Conservation (phyloP, 1,284 basidiomycete species). For the Irpex sp. region DNA sequence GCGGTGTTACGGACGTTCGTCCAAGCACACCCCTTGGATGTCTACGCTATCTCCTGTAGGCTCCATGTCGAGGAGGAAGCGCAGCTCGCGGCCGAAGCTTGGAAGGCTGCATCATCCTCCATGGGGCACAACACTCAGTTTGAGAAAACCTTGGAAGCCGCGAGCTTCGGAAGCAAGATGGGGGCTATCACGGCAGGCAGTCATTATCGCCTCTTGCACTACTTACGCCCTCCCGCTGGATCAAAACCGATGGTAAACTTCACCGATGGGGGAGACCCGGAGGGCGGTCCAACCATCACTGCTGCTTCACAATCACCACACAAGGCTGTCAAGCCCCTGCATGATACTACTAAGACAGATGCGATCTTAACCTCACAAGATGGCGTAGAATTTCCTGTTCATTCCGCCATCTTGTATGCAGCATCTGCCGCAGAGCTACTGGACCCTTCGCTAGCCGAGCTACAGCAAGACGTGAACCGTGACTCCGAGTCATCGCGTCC, state of each 20-base stretch:
- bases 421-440: neutral
- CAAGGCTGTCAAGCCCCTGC: neutral
- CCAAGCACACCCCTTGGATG: slow-evolving; percentile 24
- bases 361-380: neutral
- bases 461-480: neutral
- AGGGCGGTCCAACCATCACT: neutral
- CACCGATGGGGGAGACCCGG: neutral
- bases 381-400: neutral
- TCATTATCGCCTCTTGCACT: slow-evolving; percentile 11
- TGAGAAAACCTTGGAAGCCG: slow-evolving; percentile 1
- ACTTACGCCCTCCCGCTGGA: neutral
- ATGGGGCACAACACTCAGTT: neutral
- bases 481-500: no score
- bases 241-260: neutral
- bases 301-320: neutral
- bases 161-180: slow-evolving; percentile 13
- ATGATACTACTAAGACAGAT: neutral
- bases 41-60: slow-evolving; percentile 31
- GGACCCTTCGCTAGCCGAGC: neutral
- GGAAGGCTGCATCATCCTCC: neutral
- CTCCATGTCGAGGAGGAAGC: slow-evolving; percentile 20
- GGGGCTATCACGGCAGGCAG: slow-evolving; percentile 1
- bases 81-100: slow-evolving; percentile 4
- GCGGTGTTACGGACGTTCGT: slow-evolving; percentile 16
- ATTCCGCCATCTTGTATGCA: neutral